A percentile compares a stretch with the other conserved stretches of the same genome.
These are phyloP conservation scores for Gymnopilus junonius DNA, from an alignment of 768 basidiomycete species.

Conservation along the genomic window DNA sequence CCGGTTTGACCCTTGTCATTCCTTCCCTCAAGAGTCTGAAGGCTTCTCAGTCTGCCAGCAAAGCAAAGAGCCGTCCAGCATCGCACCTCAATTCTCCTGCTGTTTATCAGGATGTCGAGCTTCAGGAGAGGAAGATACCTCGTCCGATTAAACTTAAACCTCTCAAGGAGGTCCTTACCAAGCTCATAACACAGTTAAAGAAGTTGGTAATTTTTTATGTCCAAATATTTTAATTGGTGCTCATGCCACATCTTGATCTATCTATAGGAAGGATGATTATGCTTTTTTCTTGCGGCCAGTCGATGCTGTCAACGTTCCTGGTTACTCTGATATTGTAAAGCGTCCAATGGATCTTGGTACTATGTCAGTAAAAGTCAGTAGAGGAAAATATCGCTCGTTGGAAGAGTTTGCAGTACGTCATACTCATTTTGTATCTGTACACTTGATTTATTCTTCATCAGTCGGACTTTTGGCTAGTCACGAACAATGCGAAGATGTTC, in stretches of 20 bases:
- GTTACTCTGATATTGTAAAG: constrained; percentile 72
- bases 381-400: constrained; percentile 76
- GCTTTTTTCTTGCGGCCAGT: constrained; percentile 81
- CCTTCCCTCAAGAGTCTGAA: constrained; percentile 69
- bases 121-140: constrained; percentile 47
- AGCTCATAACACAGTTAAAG: constrained; percentile 74
- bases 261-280: constrained; percentile 79
- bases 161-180: constrained; percentile 72
- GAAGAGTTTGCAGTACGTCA: constrained; percentile 77
- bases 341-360: constrained; percentile 94
- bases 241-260: constrained; percentile 3
- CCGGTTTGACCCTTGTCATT: constrained; percentile 67
- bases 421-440: background rate
- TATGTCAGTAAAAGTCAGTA: constrained; percentile 77
- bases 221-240: background rate
- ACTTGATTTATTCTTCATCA: constrained; percentile 28
- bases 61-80: constrained; percentile 38
- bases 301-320: constrained; percentile 59
- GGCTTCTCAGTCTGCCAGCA: constrained; percentile 57
- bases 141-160: constrained; percentile 78
- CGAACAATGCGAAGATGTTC: constrained; percentile 73
- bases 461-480: constrained; percentile 76
- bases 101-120: constrained; percentile 32
- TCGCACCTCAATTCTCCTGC: constrained; percentile 26
- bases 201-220: constrained; percentile 49